A percentile compares a stretch with the other conserved stretches of the same genome.
phyloP scores from a whole-genome alignment of 192 early-diverging fungal species.

The Rhizoclosmatium globosum region DNA sequence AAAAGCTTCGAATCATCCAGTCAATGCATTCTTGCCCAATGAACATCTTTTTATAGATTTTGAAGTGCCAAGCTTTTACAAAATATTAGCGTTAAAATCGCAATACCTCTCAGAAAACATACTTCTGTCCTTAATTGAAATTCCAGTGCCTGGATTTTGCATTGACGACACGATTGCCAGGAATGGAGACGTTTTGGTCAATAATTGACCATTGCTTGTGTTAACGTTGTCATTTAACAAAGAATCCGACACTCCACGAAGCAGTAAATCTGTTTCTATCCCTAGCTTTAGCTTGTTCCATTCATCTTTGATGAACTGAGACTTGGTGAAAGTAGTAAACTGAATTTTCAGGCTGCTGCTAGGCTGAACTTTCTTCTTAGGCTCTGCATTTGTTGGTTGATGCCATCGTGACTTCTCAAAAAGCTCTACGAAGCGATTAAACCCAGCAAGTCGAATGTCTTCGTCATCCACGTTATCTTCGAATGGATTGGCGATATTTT shows the following conservation, averaged over 20 bases:
- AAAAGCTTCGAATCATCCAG: constrained; percentile 83
- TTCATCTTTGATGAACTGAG: constrained; percentile 48
- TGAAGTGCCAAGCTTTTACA: constrained; percentile 76
- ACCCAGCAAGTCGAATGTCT: constrained; percentile 85
- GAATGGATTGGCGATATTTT: constrained; percentile 61
- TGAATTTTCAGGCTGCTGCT: constrained; percentile 32
- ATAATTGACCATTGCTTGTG: neutral
- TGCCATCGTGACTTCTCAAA: constrained; percentile 73
- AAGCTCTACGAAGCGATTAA: constrained; percentile 85
- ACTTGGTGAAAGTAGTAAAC: constrained; percentile 45
- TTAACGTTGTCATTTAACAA: neutral
- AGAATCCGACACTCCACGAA: constrained; percentile 36
- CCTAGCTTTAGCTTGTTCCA: constrained; percentile 9
- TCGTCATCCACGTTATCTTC: constrained; percentile 78
- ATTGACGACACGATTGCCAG: constrained; percentile 71
- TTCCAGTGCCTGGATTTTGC: constrained; percentile 71
- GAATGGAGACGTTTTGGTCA: constrained; percentile 62
- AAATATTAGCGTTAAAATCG: neutral
- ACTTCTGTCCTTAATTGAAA: constrained; percentile 75
- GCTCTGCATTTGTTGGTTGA: neutral
- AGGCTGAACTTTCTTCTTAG: neutral
- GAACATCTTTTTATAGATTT: constrained; percentile 75
- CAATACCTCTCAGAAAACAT: neutral
- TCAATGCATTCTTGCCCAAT: constrained; percentile 87
- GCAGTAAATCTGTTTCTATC: constrained; percentile 30